Base-by-base conservation (phyloP, 768 basidiomycete species). In the Naganishia kalamii region DNA sequence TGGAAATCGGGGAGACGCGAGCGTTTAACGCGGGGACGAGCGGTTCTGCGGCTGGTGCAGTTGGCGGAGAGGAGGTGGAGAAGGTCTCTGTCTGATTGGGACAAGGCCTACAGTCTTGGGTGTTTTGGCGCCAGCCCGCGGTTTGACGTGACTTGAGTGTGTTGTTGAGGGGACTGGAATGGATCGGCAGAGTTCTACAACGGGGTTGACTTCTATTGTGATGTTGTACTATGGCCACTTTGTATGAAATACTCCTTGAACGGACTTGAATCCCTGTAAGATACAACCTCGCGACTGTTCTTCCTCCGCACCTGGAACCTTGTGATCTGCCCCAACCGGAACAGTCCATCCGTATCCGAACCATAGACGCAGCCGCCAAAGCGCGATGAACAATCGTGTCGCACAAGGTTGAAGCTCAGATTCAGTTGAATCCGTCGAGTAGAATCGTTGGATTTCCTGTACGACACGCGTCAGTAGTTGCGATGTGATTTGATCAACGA, bases 201-300 rank as follows among this genome's bases (percentile, higher is more conserved):
- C n/a, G n/a, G n/a, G n/a, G n/a, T n/a, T n/a, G n/a, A n/a, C n/a
- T n/a, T n/a, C n/a, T n/a, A n/a, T n/a, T n/a, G n/a, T n/a, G n/a
- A n/a, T n/a, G n/a, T n/a, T n/a, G n/a, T n/a, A 60, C 23, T 44
- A 50, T 17, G 41, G 25, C 51, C 43, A 44, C 52, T 49, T 91
- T 90, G 89, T 81, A 87, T 48, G 82, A 90, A 69, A 86, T 89
- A 72, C 81, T 92, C 41, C 87, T 27, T 57, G 54, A 25, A 57
- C 54, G 17, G 37, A 35, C 2, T 57, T 17, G 32, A 57, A 57
- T 1, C 54, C 54, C 19, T 57, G 35, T n/a, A 57, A 15, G 23
- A 40, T 21, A n/a, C 21, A 35, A 12, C 54, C 54, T 21, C 8
- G 7, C 1, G 37, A 5, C 54, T 57, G n/a, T 33, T 57, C 54